phyloP scores from a whole-genome alignment of 208 protist species.

The Naegleria fowleri region DNA sequence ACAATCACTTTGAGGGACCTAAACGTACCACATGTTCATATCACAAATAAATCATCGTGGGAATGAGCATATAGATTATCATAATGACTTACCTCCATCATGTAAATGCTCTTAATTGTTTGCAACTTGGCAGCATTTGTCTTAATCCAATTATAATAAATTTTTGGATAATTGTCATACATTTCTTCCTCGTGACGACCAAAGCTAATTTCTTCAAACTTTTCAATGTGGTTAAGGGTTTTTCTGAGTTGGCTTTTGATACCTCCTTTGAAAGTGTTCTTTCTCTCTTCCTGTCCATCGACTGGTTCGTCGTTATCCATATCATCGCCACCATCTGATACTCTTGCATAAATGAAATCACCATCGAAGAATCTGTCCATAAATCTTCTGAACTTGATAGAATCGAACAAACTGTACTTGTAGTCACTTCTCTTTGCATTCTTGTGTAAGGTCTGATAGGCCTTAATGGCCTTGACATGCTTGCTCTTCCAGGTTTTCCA shows the following conservation, averaged over 20 bases:
- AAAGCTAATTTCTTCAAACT: background rate
- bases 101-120: background rate
- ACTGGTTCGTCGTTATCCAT: background rate
- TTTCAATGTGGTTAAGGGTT: background rate
- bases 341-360: background rate
- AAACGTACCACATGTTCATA: background rate
- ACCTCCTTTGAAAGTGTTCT: background rate
- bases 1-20: background rate
- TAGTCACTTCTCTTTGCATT: background rate
- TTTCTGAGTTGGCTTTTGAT: background rate
- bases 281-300: no score
- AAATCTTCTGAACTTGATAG: background rate
- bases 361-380: no score
- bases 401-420: background rate
- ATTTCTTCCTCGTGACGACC: background rate
- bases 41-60: no score
- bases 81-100: no score
- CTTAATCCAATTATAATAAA: background rate
- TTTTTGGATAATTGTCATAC: background rate
- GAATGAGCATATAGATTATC: no score
- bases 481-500: background rate
- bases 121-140: background rate
- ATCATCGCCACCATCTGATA: background rate
- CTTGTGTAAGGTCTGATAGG: background rate
- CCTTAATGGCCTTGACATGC: background rate